Evolutionary conservation across 139 green algal genomes (phyloP).

Genomic region (Nannochloris sp.): DNA sequence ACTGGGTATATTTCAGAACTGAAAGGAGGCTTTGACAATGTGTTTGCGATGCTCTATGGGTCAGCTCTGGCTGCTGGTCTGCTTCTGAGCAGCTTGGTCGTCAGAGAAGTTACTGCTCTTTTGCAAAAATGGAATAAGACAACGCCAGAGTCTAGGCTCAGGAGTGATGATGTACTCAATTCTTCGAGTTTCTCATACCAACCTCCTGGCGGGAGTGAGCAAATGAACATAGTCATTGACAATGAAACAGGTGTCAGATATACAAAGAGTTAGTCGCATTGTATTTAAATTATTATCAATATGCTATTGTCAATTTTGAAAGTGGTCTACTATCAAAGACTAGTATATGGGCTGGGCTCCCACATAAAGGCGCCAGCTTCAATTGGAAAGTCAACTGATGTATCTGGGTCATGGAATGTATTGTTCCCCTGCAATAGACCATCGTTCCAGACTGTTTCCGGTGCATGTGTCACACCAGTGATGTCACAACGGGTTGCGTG

Average conservation of each 20-base stretch:
- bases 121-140: not conserved
- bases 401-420: conserved; percentile 5
- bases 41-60: conserved; percentile 84
- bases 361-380: conserved; percentile 36
- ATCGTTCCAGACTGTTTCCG: conserved; percentile 8
- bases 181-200: not conserved
- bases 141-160: not conserved
- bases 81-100: conserved; percentile 20
- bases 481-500: conserved; percentile 17
- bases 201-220: conserved; percentile 1
- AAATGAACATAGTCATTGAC: conserved; percentile 3
- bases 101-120: conserved; percentile 8
- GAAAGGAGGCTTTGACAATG: conserved; percentile 67
- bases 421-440: conserved; percentile 10
- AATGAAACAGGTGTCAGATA: conserved; percentile 12
- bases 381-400: conserved; percentile 21
- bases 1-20: conserved; percentile 74
- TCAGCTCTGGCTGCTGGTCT: conserved; percentile 43
- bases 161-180: conserved; percentile 3
- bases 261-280: conserved; percentile 14
- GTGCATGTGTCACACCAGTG: conserved; percentile 20
- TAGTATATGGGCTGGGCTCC: conserved; percentile 29
- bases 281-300: no score
- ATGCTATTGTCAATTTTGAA: conserved; percentile 21
- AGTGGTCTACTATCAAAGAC: no score